Conservation (phyloP, 225 moss, liverwort and hornwort genomes). For the Bryum argenteum region DNA sequence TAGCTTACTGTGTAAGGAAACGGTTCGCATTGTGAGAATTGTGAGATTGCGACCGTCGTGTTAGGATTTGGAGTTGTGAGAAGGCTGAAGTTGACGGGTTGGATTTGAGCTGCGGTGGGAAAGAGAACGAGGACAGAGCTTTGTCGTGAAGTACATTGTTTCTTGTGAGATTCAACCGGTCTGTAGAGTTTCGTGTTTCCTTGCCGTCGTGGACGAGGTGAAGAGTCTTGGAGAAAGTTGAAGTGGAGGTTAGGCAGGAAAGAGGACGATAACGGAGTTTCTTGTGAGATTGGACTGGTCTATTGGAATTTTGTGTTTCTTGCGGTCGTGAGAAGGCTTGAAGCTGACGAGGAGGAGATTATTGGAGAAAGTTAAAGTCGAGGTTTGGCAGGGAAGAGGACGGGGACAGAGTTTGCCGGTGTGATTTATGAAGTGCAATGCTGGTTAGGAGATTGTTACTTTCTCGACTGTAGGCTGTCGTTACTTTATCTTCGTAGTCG, state of each 20-base stretch:
- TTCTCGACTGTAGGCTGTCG: background rate
- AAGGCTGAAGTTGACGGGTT: too few species aligned
- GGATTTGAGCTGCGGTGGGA: background rate
- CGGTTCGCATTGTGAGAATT: too few species aligned
- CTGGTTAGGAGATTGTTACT: slow-evolving; percentile 13
- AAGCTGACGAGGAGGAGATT: too few species aligned
- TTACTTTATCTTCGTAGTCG: background rate
- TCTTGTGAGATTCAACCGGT: background rate
- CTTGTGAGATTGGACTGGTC: too few species aligned
- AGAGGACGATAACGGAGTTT: background rate
- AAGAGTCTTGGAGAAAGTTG: too few species aligned
- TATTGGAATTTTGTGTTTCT: too few species aligned
- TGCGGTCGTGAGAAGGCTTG: too few species aligned
- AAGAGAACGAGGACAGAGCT: background rate
- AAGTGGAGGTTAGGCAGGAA: background rate
- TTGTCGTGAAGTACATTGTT: background rate
- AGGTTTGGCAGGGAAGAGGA: too few species aligned
- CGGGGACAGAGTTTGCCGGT: slow-evolving; percentile 1
- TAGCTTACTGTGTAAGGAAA: too few species aligned
- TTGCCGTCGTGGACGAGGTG: too few species aligned
- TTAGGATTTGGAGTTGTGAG: background rate
- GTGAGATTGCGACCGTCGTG: too few species aligned
- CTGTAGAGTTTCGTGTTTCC: background rate
- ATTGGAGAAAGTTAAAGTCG: too few species aligned
- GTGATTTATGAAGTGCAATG: slow-evolving; percentile 32